Evolutionary conservation across 768 basidiomycete genomes (phyloP).

Genomic region (Tulasnella sp.): DNA sequence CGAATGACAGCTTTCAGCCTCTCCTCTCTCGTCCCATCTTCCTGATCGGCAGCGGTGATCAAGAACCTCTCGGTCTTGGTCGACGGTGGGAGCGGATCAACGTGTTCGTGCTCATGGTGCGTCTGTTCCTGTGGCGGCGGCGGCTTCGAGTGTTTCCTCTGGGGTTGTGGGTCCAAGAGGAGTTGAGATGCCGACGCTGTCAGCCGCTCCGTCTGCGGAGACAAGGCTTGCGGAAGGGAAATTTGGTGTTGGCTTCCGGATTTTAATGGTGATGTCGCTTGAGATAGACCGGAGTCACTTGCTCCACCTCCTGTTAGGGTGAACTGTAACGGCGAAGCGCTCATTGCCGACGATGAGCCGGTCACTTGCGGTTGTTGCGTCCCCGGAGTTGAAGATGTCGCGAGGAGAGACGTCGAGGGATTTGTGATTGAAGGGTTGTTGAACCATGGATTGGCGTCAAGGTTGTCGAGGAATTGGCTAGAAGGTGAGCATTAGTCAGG

Average conservation of each 20-base stretch:
- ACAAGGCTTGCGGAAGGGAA: background rate
- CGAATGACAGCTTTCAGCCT: slow-evolving; percentile 78
- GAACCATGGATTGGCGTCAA: slow-evolving; percentile 77
- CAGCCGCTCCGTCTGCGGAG: background rate
- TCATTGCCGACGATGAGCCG: slow-evolving; percentile 16
- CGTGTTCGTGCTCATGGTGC: slow-evolving; percentile 12
- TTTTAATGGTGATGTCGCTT: slow-evolving; percentile 2
- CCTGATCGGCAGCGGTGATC: slow-evolving; percentile 90
- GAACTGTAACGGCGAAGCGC: slow-evolving; percentile 7
- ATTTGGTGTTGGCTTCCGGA: background rate
- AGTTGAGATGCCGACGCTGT: background rate
- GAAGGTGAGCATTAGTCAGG: slow-evolving; percentile 8
- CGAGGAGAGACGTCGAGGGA: background rate
- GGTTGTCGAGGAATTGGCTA: slow-evolving; percentile 80
- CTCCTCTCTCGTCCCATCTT: slow-evolving; percentile 79
- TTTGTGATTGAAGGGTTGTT: slow-evolving; percentile 23
- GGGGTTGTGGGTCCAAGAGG: slow-evolving; percentile 10
- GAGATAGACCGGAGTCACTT: slow-evolving; percentile 12
- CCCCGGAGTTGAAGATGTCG: slow-evolving; percentile 22
- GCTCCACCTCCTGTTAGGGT: slow-evolving; percentile 7
- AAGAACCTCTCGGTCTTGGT: slow-evolving; percentile 82
- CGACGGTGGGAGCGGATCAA: slow-evolving; percentile 49
- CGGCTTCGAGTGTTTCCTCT: slow-evolving; percentile 10
- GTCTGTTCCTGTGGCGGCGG: slow-evolving; percentile 13
- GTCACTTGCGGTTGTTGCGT: slow-evolving; percentile 21